A percentile compares a stretch with the other conserved stretches of the same genome.
Evolutionary conservation across 2,329 filamentous ascomycete genomes (phyloP).

Genomic region (Aspergillus sp.): DNA sequence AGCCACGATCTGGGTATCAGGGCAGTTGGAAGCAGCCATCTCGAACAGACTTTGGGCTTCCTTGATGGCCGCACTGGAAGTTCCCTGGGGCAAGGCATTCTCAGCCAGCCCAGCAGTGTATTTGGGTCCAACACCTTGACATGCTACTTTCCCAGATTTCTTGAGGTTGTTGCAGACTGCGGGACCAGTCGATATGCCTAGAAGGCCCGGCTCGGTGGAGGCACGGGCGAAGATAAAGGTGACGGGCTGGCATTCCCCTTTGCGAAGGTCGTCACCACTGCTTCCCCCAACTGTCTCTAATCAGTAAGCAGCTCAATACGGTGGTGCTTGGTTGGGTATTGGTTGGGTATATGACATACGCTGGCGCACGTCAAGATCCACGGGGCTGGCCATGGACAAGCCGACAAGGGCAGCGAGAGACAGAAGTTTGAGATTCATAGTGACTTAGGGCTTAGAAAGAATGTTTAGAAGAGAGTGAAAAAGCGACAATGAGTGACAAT

Average conservation of each 20-base stretch:
- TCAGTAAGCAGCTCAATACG: background rate
- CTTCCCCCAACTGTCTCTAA: slow-evolving; percentile 10
- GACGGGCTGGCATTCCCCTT: slow-evolving; percentile 41
- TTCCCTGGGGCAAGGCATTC: slow-evolving; percentile 42
- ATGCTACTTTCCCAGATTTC: slow-evolving; percentile 25
- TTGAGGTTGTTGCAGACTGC: slow-evolving; percentile 30
- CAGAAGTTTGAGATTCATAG: slow-evolving; percentile 4
- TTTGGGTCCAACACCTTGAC: slow-evolving; percentile 47
- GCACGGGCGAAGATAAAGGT: slow-evolving; percentile 52
- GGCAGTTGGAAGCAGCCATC: slow-evolving; percentile 46
- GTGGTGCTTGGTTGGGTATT: background rate
- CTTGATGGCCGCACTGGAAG: slow-evolving; percentile 34
- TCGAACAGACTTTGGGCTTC: slow-evolving; percentile 45
- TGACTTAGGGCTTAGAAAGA: background rate
- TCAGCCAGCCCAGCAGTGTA: slow-evolving; percentile 40
- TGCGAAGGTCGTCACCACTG: slow-evolving; percentile 40
- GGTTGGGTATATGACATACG: background rate
- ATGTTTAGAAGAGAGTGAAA: background rate
- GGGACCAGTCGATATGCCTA: slow-evolving; percentile 37
- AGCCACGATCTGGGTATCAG: slow-evolving; percentile 44
- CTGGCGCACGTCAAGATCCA: slow-evolving; percentile 13
- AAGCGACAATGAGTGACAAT: background rate
- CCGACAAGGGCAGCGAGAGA: slow-evolving; percentile 10
- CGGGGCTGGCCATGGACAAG: slow-evolving; percentile 8
- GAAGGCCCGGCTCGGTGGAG: slow-evolving; percentile 51